Percentiles rank a stretch among this genome's conserved stretches.
Evolutionary conservation across 495 filamentous ascomycete genomes (phyloP).

Genomic region (Xylaria flabelliformis): DNA sequence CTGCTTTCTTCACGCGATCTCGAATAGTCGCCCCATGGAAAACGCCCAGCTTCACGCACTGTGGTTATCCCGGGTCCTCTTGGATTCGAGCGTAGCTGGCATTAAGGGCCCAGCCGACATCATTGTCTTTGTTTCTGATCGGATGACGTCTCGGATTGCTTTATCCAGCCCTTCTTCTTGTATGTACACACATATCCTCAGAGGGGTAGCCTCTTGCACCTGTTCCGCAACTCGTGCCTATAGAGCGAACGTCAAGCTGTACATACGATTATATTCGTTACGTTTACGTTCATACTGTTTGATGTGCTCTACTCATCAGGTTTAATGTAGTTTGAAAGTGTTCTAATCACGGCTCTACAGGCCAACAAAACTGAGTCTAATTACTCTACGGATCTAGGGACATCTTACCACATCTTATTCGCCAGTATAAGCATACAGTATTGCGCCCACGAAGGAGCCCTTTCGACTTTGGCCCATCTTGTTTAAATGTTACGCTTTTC

Average conservation of each 20-base stretch:
- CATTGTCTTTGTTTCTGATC: background rate
- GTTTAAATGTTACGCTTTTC: background rate
- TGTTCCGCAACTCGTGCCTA: slow-evolving; percentile 3
- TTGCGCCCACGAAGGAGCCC: background rate
- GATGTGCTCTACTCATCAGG: background rate
- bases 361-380: background rate
- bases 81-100: background rate
- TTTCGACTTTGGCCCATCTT: background rate
- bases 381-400: background rate
- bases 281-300: background rate
- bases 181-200: slow-evolving; percentile 21
- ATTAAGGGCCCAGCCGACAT: background rate
- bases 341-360: background rate
- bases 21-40: background rate
- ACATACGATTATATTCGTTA: slow-evolving; percentile 8
- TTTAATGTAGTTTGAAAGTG: background rate
- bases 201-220: slow-evolving; percentile 11
- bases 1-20: slow-evolving; percentile 5
- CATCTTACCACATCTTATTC: background rate
- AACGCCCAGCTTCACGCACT: background rate
- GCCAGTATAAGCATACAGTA: background rate
- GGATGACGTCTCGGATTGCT: slow-evolving; percentile 13
- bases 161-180: background rate
- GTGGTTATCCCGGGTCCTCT: background rate
- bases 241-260: slow-evolving; percentile 25